Evolutionary conservation across 805 yeast genomes (phyloP).

Genomic region (Lipomyces orientalis): DNA sequence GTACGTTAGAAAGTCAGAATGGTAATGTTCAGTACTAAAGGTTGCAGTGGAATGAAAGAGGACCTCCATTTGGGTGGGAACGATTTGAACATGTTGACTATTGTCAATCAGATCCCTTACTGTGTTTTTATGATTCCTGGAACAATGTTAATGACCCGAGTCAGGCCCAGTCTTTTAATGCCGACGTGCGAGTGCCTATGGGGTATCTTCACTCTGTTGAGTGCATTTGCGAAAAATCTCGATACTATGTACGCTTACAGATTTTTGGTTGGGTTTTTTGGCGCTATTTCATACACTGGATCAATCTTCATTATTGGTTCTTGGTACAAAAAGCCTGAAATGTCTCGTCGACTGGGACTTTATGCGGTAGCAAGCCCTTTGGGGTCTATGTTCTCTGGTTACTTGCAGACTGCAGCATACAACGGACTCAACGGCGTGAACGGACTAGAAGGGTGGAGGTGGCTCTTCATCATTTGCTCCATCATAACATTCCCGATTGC

Average conservation of each 20-base stretch:
- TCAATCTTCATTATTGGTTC: slow-evolving; percentile 46
- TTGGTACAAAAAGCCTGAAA: slow-evolving; percentile 55
- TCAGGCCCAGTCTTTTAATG: slow-evolving; percentile 46
- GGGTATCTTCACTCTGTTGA: slow-evolving; percentile 49
- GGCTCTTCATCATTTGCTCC: slow-evolving; percentile 72
- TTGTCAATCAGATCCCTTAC: slow-evolving; percentile 42
- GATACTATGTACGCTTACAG: slow-evolving; percentile 51
- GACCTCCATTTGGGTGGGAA: slow-evolving; percentile 52
- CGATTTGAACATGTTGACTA: slow-evolving; percentile 46
- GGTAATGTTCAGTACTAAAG: slow-evolving; percentile 42
- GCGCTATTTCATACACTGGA: slow-evolving; percentile 43
- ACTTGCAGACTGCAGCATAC: slow-evolving; percentile 53
- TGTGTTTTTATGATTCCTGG: slow-evolving; percentile 55
- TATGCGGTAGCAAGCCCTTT: slow-evolving; percentile 51
- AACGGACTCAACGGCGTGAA: slow-evolving; percentile 49
- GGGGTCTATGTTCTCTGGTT: slow-evolving; percentile 54
- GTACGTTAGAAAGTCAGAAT: slow-evolving; percentile 3
- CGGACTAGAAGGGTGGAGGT: slow-evolving; percentile 62
- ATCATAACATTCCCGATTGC: slow-evolving; percentile 52
- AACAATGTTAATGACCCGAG: slow-evolving; percentile 45
- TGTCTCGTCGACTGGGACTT: slow-evolving; percentile 51
- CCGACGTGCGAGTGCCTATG: slow-evolving; percentile 48
- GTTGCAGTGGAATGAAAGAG: slow-evolving; percentile 60
- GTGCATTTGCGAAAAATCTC: slow-evolving; percentile 44
- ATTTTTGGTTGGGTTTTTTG: slow-evolving; percentile 54